These are phyloP conservation scores for Aaosphaeria arxii DNA, from an alignment of 2,329 filamentous ascomycete species.

Conservation along the genomic window DNA sequence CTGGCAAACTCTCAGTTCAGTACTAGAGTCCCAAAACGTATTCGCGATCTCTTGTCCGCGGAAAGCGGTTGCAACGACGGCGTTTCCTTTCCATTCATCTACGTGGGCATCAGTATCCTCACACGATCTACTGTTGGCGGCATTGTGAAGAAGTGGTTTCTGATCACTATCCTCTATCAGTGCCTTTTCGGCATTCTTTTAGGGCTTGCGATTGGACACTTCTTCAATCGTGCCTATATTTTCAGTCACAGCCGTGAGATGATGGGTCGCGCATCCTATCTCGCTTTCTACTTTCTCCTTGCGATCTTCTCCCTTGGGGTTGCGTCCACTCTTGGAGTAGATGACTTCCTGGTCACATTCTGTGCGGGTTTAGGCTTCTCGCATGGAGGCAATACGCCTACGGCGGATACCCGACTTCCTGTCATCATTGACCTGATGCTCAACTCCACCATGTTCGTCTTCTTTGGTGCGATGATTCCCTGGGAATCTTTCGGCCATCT, in stretches of 20 bases:
- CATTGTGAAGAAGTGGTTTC: conserved; percentile 51
- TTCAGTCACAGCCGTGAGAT: conserved; percentile 46
- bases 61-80: conserved; percentile 58
- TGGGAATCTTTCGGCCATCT: conserved; percentile 44
- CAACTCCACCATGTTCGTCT: conserved; percentile 56
- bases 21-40: conserved; percentile 48
- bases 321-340: conserved; percentile 50
- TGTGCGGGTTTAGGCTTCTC: conserved; percentile 55
- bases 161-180: conserved; percentile 56
- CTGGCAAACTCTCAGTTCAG: conserved; percentile 54
- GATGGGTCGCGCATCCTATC: conserved; percentile 49
- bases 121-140: conserved; percentile 36
- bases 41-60: conserved; percentile 52
- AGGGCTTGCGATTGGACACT: conserved; percentile 47
- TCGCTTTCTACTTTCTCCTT: conserved; percentile 56
- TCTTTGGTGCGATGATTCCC: conserved; percentile 55
- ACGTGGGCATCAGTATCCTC: conserved; percentile 49
- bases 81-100: conserved; percentile 56
- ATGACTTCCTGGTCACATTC: conserved; percentile 58
- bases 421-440: conserved; percentile 55
- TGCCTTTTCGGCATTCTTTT: conserved; percentile 48
- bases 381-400: conserved; percentile 52
- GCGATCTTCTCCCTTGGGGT: conserved; percentile 53
- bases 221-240: conserved; percentile 48
- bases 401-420: conserved; percentile 45